Base-by-base conservation (phyloP, 495 filamentous ascomycete species). In the Xylaria longipes region DNA sequence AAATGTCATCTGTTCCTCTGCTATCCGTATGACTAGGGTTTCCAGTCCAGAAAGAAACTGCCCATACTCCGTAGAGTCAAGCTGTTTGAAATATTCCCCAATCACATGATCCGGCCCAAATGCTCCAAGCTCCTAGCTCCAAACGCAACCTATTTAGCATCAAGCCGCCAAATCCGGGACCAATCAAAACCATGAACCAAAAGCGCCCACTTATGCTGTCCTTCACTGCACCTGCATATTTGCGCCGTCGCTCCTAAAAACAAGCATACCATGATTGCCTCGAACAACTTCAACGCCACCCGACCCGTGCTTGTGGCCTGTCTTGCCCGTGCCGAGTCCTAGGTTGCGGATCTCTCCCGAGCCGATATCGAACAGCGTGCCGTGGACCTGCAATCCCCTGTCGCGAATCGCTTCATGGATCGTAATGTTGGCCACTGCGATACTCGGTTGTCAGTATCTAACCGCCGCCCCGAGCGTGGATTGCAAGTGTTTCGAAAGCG, bases 321-420 rank as follows among this genome's bases (percentile, higher is more conserved):
- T 76, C 75, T 81, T 83, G 25, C 25, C 63, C 29, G 80, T 85
- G 33, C 86, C 87, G 58, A 83, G 74, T 48, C 82, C 87, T 62
- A 93, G 74, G 75, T 92, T 87, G 37, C 82, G 81, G 50, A 93
- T 80, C 65, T 85, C 78, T 43, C 92, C 91, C 20, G 77, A 84
- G 1, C 77, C 89, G 50, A 93, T 84, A 75, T 94, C 90, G 78
- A 91, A 94, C 41, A 94, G 78, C 39, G 86, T 77, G 22, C 92
- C 93, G 76, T 95, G 92, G 17, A 96, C 90, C 82, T 90, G 79
- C 17, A 96, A 81, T 3, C 92, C 91, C 43, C 91, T 82, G 77
- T 91, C 89, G 75, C 84, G 76, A 52, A 94, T 89, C 46, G 91
- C 93, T 46, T 90, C 88, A 73, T 89, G 78, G 29, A 92, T 84